Conservation (phyloP, 768 basidiomycete species). For the Rubroboletus pulcherrimus region DNA sequence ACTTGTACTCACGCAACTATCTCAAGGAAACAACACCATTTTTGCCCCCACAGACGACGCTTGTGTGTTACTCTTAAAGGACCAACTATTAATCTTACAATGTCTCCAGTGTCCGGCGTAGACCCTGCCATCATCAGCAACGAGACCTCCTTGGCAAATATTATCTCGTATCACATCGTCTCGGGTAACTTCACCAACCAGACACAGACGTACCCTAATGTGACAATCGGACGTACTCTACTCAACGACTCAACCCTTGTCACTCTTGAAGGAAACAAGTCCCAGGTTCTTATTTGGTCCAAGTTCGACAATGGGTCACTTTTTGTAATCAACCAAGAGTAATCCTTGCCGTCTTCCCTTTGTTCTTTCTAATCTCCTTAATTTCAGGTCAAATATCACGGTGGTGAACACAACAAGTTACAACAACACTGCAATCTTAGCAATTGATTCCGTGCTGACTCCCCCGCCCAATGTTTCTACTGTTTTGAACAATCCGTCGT, state of each 20-base stretch:
- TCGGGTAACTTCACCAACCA: constrained; percentile 45
- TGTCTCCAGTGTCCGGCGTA: constrained; percentile 3
- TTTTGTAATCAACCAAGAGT: constrained; percentile 50
- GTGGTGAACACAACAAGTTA: constrained; percentile 38
- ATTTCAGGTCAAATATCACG: constrained; percentile 30
- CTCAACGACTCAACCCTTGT: constrained; percentile 48
- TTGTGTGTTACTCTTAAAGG: constrained; percentile 34
- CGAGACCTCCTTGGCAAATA: constrained; percentile 38
- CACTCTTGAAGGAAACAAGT: constrained; percentile 52
- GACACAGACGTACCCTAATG: constrained; percentile 47
- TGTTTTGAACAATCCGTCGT: constrained; percentile 35
- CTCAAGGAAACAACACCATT: constrained; percentile 44
- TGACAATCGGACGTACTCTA: constrained; percentile 63
- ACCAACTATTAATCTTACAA: constrained; percentile 1
- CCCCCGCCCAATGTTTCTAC: constrained; percentile 47
- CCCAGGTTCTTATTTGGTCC: constrained; percentile 54
- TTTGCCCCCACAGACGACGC: constrained; percentile 59
- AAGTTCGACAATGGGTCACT: constrained; percentile 36
- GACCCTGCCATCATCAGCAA: constrained; percentile 22
- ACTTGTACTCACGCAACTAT: constrained; percentile 40
- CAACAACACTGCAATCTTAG: constrained; percentile 43
- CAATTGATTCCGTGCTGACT: constrained; percentile 47
- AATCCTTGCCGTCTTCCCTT: constrained; percentile 7
- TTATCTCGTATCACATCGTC: constrained; percentile 57
- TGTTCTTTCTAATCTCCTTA: not conserved